Evolutionary conservation across 805 yeast species (phyloP), one percentile per base, ranked within the genome.

Genomic region (Blastobotrys terrestris): DNA sequence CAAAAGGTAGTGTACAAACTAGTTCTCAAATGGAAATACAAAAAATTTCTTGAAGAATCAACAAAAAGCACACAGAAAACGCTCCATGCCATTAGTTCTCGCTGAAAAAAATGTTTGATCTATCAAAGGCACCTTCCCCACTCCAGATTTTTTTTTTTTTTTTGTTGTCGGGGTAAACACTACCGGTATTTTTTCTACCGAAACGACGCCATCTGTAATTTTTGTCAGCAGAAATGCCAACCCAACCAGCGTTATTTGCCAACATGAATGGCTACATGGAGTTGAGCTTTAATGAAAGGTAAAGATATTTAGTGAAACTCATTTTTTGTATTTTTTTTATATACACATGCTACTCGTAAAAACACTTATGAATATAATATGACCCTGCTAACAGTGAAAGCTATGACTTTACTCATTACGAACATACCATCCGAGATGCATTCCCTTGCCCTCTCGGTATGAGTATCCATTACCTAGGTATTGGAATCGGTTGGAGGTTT

Each of bases 361-460:
- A 26, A 26, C 35, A 26, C 35, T 11, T 26, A 26, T 26, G 35
- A 5, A 26, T 26, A 11, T 26, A 6, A 26, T 26, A 26, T n/a
- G 11, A 26, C 35, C 11, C 35, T 26, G 11, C 35, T 26, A 26
- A 26, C 35, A 26, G 5, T 26, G n/a, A n/a, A 26, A 5, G 35
- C 8, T 11, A 11, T 26, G 35, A 11, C 14, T 7, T n/a, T 40
- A n/a, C 21, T 44, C 46, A 13, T 16, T 21, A 14, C 46, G 22
- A 13, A 44, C 46, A 16, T 44, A 44, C 15, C 15, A 18, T 5
- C 46, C 46, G 7, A 44, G 46, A 13, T 44, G 46, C 46, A 44
- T n/a, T n/a, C 46, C 46, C 14, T 44, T 44, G 21, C 26, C 46
- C 31, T 44, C 46, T 13, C 46, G 46, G 5, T n/a, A 14, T 19